These are phyloP conservation scores for Geotrichum reessii DNA, from an alignment of 1,139 yeast genomes.

Conservation along the genomic window DNA sequence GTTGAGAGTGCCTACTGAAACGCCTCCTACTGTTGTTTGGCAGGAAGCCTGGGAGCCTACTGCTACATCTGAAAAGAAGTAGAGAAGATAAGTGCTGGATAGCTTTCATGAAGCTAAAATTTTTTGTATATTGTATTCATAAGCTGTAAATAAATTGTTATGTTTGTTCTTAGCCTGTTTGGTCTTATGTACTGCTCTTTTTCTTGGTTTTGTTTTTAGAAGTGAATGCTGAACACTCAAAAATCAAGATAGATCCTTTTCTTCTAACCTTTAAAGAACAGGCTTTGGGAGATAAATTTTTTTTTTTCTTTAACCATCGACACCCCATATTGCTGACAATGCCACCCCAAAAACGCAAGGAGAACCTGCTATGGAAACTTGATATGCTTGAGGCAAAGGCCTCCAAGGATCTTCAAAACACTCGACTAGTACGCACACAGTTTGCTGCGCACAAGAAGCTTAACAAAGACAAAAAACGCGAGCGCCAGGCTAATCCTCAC, in stretches of 20 bases:
- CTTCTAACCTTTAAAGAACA: neutral
- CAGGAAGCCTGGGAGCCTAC: constrained; percentile 51
- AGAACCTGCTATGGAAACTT: constrained; percentile 36
- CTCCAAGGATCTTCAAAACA: constrained; percentile 23
- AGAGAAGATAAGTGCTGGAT: neutral
- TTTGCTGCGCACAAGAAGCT: constrained; percentile 25
- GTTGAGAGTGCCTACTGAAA: constrained; percentile 82
- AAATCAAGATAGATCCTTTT: no score
- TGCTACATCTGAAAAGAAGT: constrained; percentile 2
- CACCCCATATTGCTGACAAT: neutral
- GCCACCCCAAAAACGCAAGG: constrained; percentile 23
- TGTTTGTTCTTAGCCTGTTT: neutral
- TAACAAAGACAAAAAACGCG: constrained; percentile 16
- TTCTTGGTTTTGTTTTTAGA: neutral
- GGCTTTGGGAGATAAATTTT: neutral
- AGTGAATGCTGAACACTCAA: neutral
- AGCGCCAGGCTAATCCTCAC: constrained; percentile 16
- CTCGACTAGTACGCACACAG: constrained; percentile 32
- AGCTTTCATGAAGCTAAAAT: neutral
- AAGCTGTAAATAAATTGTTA: neutral
- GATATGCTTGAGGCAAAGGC: constrained; percentile 37
- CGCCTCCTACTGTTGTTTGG: constrained; percentile 85
- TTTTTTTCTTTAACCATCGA: neutral
- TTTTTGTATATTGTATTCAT: neutral
- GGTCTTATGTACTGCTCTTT: neutral